A percentile compares a stretch with the other conserved stretches of the same genome.
These are phyloP conservation scores for Epichloe brachyelytri DNA, from an alignment of 2,329 filamentous ascomycete species.

Conservation along the genomic window DNA sequence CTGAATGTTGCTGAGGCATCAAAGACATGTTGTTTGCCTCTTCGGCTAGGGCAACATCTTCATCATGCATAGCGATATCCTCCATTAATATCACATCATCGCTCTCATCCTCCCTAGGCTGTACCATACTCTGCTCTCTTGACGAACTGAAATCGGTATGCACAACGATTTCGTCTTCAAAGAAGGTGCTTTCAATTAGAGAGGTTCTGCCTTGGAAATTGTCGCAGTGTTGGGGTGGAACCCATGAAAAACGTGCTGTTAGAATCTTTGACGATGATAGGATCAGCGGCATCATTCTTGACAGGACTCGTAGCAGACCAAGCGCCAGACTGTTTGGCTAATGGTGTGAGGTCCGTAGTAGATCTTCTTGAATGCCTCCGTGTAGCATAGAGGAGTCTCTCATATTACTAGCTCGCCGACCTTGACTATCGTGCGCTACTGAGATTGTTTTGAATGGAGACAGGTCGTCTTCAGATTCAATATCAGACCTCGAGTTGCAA, in stretches of 20 bases:
- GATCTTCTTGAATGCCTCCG: conserved; percentile 15
- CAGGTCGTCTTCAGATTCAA: conserved; percentile 42
- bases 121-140: conserved; percentile 7
- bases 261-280: neutral
- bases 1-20: conserved; percentile 29
- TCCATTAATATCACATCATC: conserved; percentile 24
- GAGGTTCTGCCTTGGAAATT: conserved; percentile 17
- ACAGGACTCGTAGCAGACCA: conserved; percentile 48
- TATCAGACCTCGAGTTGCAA: conserved; percentile 31
- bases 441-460: conserved; percentile 13
- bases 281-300: conserved; percentile 7
- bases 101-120: conserved; percentile 10
- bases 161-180: conserved; percentile 46
- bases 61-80: conserved; percentile 35
- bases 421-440: neutral
- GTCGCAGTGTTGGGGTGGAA: neutral
- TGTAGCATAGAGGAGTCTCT: neutral
- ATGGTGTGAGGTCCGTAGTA: conserved; percentile 45
- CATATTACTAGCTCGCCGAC: neutral
- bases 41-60: conserved; percentile 43
- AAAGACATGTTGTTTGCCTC: conserved; percentile 50
- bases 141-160: conserved; percentile 13
- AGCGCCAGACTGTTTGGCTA: conserved; percentile 46
- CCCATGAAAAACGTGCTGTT: neutral
- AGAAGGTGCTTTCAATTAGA: conserved; percentile 37